Percentiles rank a stretch among this genome's conserved stretches.
Conservation (phyloP, 169 alveolate genomes). For the Cryptosporidium tyzzeri region DNA sequence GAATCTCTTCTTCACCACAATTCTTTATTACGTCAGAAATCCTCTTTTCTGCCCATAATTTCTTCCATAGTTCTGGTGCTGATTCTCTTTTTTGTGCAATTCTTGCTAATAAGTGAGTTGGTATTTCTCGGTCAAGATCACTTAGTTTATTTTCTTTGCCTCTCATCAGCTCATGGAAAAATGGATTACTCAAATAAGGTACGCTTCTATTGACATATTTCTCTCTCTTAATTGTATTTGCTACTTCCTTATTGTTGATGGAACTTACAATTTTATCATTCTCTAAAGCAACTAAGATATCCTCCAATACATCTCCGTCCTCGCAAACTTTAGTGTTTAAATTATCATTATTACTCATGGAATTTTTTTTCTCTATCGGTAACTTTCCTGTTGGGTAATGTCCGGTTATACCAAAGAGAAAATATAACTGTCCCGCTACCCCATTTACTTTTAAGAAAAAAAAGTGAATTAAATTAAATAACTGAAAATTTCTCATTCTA, state of each 20-base stretch:
- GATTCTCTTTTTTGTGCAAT: conserved; percentile 13
- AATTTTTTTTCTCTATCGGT: not conserved
- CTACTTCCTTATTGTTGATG: not conserved
- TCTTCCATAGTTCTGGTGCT: conserved; percentile 70
- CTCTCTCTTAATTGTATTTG: not conserved
- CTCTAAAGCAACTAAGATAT: conserved; percentile 16
- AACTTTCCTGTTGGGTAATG: not conserved
- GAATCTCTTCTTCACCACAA: conserved; percentile 4
- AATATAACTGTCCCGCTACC: not conserved
- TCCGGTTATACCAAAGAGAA: not conserved
- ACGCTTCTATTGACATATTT: conserved; percentile 8
- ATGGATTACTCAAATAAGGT: conserved; percentile 51
- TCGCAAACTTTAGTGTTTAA: not conserved
- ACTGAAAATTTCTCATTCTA: not conserved
- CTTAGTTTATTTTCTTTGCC: conserved; percentile 59
- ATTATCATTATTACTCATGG: conserved; percentile 26
- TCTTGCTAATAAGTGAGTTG: conserved; percentile 45
- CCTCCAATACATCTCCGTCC: conserved; percentile 24
- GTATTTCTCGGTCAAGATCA: conserved; percentile 44
- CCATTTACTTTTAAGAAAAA: not conserved
- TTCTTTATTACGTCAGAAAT: conserved; percentile 30
- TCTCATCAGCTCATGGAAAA: conserved; percentile 53
- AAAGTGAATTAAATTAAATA: not conserved
- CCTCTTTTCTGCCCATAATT: conserved; percentile 36
- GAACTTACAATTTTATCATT: not conserved